Conservation (phyloP, 192 early-diverging fungal species). For the Chytriomyces confervae region DNA sequence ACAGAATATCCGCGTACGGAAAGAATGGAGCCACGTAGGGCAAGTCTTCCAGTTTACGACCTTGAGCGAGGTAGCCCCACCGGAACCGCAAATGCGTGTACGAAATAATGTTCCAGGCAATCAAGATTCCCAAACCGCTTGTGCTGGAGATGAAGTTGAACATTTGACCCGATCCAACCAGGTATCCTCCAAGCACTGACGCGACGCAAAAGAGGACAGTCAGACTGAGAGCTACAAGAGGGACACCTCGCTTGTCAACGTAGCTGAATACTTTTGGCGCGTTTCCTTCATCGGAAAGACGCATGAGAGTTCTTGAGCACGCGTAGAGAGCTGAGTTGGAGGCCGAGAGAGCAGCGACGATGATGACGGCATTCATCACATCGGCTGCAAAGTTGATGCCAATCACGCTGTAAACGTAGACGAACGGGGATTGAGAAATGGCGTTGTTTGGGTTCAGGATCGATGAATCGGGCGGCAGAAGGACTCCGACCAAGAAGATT, state of each 20-base stretch:
- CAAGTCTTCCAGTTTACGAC: slow-evolving; percentile 1
- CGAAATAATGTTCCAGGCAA: slow-evolving; percentile 22
- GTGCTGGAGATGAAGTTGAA: slow-evolving; percentile 41
- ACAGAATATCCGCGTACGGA: slow-evolving; percentile 8
- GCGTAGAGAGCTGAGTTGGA: slow-evolving; percentile 79
- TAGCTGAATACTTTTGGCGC: slow-evolving; percentile 63
- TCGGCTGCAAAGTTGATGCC: slow-evolving; percentile 58
- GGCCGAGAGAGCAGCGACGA: slow-evolving; percentile 72
- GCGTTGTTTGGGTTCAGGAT: slow-evolving; percentile 15
- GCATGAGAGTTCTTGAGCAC: slow-evolving; percentile 67
- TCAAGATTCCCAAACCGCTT: slow-evolving; percentile 11
- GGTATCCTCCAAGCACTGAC: slow-evolving; percentile 53
- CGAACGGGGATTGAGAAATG: slow-evolving; percentile 67
- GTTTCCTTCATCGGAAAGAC: slow-evolving; percentile 65
- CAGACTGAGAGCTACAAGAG: slow-evolving; percentile 57
- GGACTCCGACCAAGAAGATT: slow-evolving; percentile 61
- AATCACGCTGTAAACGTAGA: slow-evolving; percentile 63
- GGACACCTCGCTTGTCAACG: slow-evolving; percentile 61
- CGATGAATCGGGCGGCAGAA: not conserved
- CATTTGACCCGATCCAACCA: not conserved
- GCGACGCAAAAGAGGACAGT: slow-evolving; percentile 64
- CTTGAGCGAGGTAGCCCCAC: not conserved
- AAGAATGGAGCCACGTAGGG: slow-evolving; percentile 19
- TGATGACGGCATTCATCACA: slow-evolving; percentile 76
- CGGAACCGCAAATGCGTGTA: slow-evolving; percentile 25